phyloP scores from a whole-genome alignment of 2,329 filamentous ascomycete genomes.

The Pseudocercospora eumusae region DNA sequence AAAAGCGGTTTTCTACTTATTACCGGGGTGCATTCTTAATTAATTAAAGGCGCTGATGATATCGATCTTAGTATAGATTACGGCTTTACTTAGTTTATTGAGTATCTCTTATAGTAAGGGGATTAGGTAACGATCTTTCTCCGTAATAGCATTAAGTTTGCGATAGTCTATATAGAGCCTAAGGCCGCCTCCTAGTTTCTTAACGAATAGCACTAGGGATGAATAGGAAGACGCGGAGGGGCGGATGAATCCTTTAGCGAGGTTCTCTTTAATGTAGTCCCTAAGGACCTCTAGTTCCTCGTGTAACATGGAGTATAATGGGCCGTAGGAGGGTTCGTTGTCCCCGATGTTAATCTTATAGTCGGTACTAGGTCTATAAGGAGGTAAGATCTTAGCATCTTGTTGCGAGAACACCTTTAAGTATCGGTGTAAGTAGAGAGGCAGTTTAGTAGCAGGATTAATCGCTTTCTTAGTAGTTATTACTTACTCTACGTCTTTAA shows the following conservation, averaged over 20 bases:
- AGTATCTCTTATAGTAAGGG: constrained; percentile 33
- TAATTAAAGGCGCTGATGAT: constrained; percentile 32
- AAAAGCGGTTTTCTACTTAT: constrained; percentile 34
- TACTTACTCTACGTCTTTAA: no score
- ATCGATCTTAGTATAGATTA: no score
- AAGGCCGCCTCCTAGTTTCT: no score
- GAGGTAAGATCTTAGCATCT: not conserved
- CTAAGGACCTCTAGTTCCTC: no score
- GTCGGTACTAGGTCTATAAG: not conserved
- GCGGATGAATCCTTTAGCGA: no score
- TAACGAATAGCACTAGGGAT: no score
- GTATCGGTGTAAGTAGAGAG: not conserved
- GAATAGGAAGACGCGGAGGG: no score
- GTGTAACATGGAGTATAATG: no score
- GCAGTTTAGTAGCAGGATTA: not conserved
- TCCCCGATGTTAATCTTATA: not conserved
- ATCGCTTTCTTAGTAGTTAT: not conserved
- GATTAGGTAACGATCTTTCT: constrained; percentile 37
- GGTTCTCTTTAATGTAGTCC: no score
- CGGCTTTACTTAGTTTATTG: constrained; percentile 21
- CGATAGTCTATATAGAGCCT: constrained; percentile 40
- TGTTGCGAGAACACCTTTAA: not conserved
- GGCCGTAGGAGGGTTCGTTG: no score
- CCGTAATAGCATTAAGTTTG: no score
- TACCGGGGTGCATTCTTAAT: constrained; percentile 29